Evolutionary conservation across 768 basidiomycete genomes (phyloP), one percentile per base, ranked within the genome.

Genomic region (Gloeopeniophorella convolvens): DNA sequence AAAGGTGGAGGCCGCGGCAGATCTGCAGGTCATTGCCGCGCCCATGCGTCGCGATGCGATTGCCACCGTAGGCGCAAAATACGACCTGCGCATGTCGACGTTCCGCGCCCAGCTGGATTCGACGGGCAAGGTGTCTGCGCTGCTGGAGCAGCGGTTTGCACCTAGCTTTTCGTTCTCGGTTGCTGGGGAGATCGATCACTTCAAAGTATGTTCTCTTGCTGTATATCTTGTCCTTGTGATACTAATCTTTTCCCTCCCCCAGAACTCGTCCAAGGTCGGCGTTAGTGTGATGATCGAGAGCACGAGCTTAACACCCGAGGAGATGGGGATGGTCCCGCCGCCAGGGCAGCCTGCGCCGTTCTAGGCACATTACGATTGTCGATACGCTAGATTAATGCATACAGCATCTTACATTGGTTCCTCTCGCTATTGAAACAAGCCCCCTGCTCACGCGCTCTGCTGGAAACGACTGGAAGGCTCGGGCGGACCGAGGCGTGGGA

Each of bases 221-320:
- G 41, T 12, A 8, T 34, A 7, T 23, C 11, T 20, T 49, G 6
- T 58, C 37, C 4, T 3, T 45, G 48, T 20, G 13, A 50, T 43
- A 13, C 31, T 34, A 23, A 43, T 27, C 31, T 33, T 28, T 39
- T 27, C 27, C 37, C 24, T 20, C 45, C 31, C 50, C 12, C 58
- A 97, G 92, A 93, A 92, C 68, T 74, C 90, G 34, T 88, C 91
- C 24, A 95, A 93, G 70, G 84, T 96, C 52, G 95, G 95, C 54
- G 85, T 97, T 8, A 94, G 94, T 72, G 90, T 98, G 68, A 95
- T 93, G 90, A 90, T 98, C 54, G 94, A 98, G 77, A 86, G 83
- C 64, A 79, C 82, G 31, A 77, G 71, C 55, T 66, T 90, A 69
- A 83, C 84, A 16, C 86, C 85, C 7, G 88, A 90, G 71, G 88